These are phyloP conservation scores for Colletotrichum sp. DNA, from an alignment of 2,329 filamentous ascomycete species.

Conservation along the genomic window DNA sequence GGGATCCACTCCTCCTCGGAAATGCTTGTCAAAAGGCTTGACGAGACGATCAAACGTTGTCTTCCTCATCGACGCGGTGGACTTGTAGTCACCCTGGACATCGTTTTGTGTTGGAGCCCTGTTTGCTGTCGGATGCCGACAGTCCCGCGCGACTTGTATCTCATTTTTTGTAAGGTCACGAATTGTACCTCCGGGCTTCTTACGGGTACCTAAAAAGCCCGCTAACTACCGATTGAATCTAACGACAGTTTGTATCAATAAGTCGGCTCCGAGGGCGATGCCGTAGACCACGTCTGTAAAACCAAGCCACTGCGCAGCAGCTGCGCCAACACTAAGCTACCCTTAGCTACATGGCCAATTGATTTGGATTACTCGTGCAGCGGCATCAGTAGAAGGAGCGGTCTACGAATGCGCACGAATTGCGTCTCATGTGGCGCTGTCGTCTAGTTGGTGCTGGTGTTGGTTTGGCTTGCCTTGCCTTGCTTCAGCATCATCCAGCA, in stretches of 20 bases:
- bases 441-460: not conserved
- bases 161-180: not conserved
- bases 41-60: slow-evolving; percentile 8
- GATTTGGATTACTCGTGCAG: not conserved
- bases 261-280: not conserved
- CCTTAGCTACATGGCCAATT: not conserved
- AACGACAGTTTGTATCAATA: not conserved
- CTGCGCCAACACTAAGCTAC: not conserved
- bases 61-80: not conserved
- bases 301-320: slow-evolving; percentile 1
- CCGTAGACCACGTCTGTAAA: not conserved
- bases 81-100: not conserved
- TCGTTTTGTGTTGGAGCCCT: not conserved
- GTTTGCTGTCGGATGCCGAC: not conserved
- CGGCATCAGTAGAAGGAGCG: not conserved
- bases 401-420: not conserved
- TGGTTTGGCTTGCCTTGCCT: not conserved
- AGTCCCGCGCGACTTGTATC: not conserved
- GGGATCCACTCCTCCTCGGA: not conserved
- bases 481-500: not conserved
- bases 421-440: not conserved
- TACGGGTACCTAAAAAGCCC: not conserved
- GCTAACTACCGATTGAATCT: not conserved
- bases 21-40: slow-evolving; percentile 17
- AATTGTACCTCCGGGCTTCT: not conserved